These are phyloP conservation scores for Fusarium sp. DNA, from an alignment of 2,329 filamentous ascomycete species.

Conservation along the genomic window DNA sequence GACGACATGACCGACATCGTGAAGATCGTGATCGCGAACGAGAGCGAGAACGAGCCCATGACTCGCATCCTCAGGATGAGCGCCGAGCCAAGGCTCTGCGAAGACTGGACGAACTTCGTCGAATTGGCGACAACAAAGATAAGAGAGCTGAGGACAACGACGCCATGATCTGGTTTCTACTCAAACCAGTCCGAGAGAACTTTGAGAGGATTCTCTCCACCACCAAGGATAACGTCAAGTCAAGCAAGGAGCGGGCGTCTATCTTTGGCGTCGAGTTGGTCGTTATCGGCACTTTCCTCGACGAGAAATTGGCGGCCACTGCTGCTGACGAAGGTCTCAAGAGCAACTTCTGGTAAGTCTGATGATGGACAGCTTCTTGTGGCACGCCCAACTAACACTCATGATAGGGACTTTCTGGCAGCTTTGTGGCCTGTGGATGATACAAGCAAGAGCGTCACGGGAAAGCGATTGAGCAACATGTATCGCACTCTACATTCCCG, in stretches of 20 bases:
- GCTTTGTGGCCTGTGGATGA: slow-evolving; percentile 61
- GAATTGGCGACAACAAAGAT: slow-evolving; percentile 63
- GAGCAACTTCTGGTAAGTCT: slow-evolving; percentile 63
- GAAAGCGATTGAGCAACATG: slow-evolving; percentile 58
- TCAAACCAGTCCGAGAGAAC: slow-evolving; percentile 70
- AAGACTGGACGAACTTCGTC: slow-evolving; percentile 57
- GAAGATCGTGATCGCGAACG: slow-evolving; percentile 44
- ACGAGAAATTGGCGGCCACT: slow-evolving; percentile 58
- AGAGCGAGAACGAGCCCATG: slow-evolving; percentile 43
- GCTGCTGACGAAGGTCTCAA: slow-evolving; percentile 57
- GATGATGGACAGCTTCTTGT: background rate
- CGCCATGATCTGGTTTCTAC: slow-evolving; percentile 60
- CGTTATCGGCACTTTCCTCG: slow-evolving; percentile 72
- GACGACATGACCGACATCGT: slow-evolving; percentile 38
- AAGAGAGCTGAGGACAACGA: slow-evolving; percentile 60
- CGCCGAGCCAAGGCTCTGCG: slow-evolving; percentile 56
- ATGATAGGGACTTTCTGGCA: slow-evolving; percentile 57
- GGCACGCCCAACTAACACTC: slow-evolving; percentile 33
- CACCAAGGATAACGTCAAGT: slow-evolving; percentile 71
- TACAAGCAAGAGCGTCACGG: slow-evolving; percentile 58
- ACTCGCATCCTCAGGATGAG: slow-evolving; percentile 53
- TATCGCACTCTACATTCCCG: slow-evolving; percentile 55
- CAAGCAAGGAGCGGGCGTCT: slow-evolving; percentile 70
- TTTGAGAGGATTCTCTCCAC: slow-evolving; percentile 70
- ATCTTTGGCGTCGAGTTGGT: slow-evolving; percentile 71